Evolutionary conservation across 2,329 filamentous ascomycete genomes (phyloP).

Genomic region (Colletotrichum simmondsii): DNA sequence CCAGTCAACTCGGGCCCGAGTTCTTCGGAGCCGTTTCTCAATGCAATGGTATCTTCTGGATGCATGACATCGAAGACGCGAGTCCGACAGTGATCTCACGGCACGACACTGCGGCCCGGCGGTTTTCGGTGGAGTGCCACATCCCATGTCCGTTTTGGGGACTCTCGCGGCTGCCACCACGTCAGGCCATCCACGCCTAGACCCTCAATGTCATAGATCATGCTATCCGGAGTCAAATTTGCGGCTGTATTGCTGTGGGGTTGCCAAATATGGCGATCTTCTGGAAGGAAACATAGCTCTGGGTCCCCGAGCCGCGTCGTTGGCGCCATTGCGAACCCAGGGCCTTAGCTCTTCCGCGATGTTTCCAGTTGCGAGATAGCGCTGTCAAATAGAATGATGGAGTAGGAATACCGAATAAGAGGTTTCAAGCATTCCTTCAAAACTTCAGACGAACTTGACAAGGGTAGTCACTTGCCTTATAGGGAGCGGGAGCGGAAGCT

Average conservation of each 20-base stretch:
- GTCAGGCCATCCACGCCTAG: not conserved
- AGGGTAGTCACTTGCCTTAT: not conserved
- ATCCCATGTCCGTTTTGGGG: not conserved
- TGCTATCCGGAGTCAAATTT: not conserved
- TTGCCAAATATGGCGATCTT: not conserved
- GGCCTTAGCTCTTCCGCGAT: conserved; percentile 2
- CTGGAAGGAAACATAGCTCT: not conserved
- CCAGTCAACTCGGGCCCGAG: no score
- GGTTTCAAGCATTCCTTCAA: conserved; percentile 6
- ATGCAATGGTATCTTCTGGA: not conserved
- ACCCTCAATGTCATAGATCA: not conserved
- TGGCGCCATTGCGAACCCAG: not conserved
- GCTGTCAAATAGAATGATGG: not conserved
- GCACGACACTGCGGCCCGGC: not conserved
- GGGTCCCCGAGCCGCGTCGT: not conserved
- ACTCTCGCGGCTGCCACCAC: not conserved
- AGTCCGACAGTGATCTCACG: not conserved
- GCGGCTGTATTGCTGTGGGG: not conserved
- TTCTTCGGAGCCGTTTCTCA: not conserved
- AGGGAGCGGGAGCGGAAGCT: not conserved
- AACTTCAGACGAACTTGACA: conserved; percentile 18
- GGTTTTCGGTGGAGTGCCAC: not conserved
- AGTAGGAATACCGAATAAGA: not conserved
- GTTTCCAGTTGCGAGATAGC: not conserved
- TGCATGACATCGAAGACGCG: not conserved